phyloP scores from a whole-genome alignment of 1,284 basidiomycete genomes.

The Gomphus sp. region DNA sequence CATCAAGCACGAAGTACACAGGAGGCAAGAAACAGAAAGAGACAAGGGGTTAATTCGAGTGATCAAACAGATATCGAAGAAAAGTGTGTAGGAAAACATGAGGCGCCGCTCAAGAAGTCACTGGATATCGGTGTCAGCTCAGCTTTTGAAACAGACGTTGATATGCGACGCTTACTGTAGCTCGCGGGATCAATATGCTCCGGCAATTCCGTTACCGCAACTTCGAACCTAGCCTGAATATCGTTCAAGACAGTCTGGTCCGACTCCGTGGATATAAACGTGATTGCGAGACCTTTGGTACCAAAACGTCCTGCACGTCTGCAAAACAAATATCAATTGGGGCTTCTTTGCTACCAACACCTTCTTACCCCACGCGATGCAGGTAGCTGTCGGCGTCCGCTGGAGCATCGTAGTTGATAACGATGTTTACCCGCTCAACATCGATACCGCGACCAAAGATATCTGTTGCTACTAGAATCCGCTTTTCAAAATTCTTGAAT shows the following conservation, averaged over 20 bases:
- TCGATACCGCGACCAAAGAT: conserved; percentile 98
- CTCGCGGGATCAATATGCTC: conserved; percentile 85
- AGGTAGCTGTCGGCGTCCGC: conserved; percentile 97
- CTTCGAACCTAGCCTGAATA: conserved; percentile 89
- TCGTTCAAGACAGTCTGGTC: conserved; percentile 91
- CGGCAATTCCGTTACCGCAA: conserved; percentile 88
- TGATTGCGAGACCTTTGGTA: conserved; percentile 99
- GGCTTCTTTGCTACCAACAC: neutral
- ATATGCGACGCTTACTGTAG: conserved; percentile 57
- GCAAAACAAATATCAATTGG: neutral
- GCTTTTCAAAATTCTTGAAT: conserved; percentile 99
- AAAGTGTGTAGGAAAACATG: neutral
- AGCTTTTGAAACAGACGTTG: neutral
- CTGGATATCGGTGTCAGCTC: conserved; percentile 14
- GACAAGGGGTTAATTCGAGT: conserved; percentile 4
- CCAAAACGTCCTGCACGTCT: conserved; percentile 98
- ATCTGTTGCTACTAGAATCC: conserved; percentile 95
- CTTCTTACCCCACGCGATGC: conserved; percentile 85
- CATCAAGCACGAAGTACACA: conserved; percentile 4
- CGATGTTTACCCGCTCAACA: conserved; percentile 96
- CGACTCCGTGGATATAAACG: conserved; percentile 86
- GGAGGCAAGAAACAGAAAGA: neutral
- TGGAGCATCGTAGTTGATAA: conserved; percentile 94
- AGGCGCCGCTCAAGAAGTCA: conserved; percentile 27
- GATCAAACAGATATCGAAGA: neutral